Evolutionary conservation across 192 early-diverging fungal genomes (phyloP).

Genomic region (Coemansia sp.): DNA sequence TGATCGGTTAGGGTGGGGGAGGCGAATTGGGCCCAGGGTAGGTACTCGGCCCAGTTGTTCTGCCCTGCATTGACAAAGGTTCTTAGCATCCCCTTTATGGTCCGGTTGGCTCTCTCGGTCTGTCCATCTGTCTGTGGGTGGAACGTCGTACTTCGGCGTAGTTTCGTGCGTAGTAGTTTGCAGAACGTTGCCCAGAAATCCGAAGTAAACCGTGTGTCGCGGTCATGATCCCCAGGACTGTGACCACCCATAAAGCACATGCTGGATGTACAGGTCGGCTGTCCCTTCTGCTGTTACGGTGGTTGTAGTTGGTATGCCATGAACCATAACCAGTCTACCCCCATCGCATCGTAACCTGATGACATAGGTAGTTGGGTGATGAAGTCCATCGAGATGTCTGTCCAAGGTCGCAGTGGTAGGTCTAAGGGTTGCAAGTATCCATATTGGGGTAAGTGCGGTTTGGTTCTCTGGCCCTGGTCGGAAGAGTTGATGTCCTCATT

Average conservation of each 20-base stretch:
- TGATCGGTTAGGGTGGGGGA: background rate
- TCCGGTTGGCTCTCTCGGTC: conserved; percentile 6
- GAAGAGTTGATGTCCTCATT: conserved; percentile 1
- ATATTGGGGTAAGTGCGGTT: background rate
- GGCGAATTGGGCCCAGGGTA: conserved; percentile 4
- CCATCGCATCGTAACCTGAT: conserved; percentile 3
- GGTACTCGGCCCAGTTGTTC: conserved; percentile 2
- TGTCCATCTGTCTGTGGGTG: conserved; percentile 18
- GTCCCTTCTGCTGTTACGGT: conserved; percentile 1
- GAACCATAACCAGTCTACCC: conserved; percentile 6
- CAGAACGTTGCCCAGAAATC: conserved; percentile 2
- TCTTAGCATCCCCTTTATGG: conserved; percentile 5
- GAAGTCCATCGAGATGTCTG: conserved; percentile 16
- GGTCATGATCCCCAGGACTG: conserved; percentile 11
- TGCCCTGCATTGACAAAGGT: background rate
- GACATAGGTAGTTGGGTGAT: conserved; percentile 6
- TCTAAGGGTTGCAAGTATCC: background rate
- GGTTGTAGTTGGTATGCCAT: background rate
- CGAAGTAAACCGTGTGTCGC: conserved; percentile 14
- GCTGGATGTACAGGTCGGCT: conserved; percentile 1
- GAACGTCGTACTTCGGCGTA: background rate
- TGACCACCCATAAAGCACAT: conserved; percentile 9
- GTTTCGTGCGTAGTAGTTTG: background rate
- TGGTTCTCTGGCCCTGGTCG: conserved; percentile 1
- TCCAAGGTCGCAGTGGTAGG: background rate